Base-by-base conservation (phyloP, 2,329 filamentous ascomycete species). In the Trichoderma citrinoviride region DNA sequence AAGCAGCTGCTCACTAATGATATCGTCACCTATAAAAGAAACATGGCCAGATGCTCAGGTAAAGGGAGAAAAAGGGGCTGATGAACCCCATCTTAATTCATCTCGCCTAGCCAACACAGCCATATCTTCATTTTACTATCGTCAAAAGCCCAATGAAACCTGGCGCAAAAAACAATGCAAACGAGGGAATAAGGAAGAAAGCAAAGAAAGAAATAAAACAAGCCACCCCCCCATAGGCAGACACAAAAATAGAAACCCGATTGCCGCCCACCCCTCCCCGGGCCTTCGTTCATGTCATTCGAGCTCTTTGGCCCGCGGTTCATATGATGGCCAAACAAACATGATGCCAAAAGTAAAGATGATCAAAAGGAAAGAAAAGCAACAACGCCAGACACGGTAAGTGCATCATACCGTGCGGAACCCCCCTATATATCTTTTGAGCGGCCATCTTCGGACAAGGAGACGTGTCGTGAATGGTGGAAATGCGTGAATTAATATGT, bases 101-200 rank as follows among this genome's bases (percentile, higher is more conserved):
- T 62, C 49, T 62, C 60, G 60, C 60, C 49, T 62, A 62, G 21
- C 40, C 60, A 54, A 46, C 47, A 53, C 40, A 21, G 60, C 14
- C 40, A 62, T 25, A 62, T 33, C 37, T 62, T 62, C 60, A 53
- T 46, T 46, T 62, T 54, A 62, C 49, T 54, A 54, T 46, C 56
- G 46, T 57, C 37, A 52, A 37, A 46, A 37, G 33, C 33, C 33
- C 33, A 41, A 50, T 40, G 44, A 19, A 33, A 37, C n/a, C 37
- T 33, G 7, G 0, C n/a, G 23, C 19, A 44, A 25, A 25, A 49
- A 55, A 7, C 23, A 21, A 29, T 44, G 40, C 15, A 33, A 10
- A 43, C 7, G 8, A 19, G 8, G 19, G 25, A 25, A 50, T 17
- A 29, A 23, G 15, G 2, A 15, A 19, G 6, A 43, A 33, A 41